Evolutionary conservation across 2,329 filamentous ascomycete genomes (phyloP).

Genomic region (Ophiostoma montium): DNA sequence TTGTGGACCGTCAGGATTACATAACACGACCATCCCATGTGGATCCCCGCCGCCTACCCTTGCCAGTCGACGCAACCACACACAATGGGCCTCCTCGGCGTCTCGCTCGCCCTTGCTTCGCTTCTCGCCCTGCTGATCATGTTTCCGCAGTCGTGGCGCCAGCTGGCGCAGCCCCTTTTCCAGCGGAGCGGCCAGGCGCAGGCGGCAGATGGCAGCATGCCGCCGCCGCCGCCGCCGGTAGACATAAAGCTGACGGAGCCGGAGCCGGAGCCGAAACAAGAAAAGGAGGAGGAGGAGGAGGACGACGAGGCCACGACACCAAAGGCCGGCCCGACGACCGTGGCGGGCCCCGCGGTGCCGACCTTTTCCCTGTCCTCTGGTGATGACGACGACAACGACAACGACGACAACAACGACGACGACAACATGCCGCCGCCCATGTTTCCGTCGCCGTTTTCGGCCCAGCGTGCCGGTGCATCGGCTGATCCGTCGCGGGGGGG

Average conservation of each 20-base stretch:
- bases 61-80: not conserved
- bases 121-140: conserved; percentile 40
- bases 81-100: conserved; percentile 41
- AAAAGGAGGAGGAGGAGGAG: conserved; percentile 11
- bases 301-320: conserved; percentile 35
- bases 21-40: not conserved
- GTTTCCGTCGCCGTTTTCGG: conserved; percentile 38
- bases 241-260: not conserved
- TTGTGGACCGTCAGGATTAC: too few species aligned
- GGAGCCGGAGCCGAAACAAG: not conserved
- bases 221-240: not conserved
- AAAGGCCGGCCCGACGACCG: conserved; percentile 26
- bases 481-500: conserved; percentile 6
- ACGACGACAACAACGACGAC: conserved; percentile 15
- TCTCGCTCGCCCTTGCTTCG: conserved; percentile 49
- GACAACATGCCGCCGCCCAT: conserved; percentile 22
- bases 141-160: conserved; percentile 35
- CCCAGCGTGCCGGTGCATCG: conserved; percentile 29
- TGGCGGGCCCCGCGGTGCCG: conserved; percentile 22
- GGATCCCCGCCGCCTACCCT: not conserved
- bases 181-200: not conserved
- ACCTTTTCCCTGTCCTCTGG: conserved; percentile 29
- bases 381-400: conserved; percentile 11
- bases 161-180: conserved; percentile 10
- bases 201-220: not conserved